Evolutionary conservation across 1,284 basidiomycete genomes (phyloP).

Genomic region (Cryptococcus sp.): DNA sequence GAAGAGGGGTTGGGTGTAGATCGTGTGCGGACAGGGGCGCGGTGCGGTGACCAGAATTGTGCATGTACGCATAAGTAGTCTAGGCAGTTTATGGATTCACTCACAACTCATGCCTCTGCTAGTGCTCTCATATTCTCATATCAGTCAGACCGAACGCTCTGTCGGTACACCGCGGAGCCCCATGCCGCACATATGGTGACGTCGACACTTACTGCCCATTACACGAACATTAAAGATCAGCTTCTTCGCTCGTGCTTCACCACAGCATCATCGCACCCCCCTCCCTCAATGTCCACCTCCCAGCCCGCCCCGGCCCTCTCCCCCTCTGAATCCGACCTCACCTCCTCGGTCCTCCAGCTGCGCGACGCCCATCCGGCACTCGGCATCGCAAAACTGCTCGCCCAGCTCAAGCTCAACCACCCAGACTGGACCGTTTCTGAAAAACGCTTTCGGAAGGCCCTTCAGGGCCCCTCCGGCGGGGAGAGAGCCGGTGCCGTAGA

Average conservation of each 20-base stretch:
- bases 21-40: too few species aligned
- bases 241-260: too few species aligned
- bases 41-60: neutral
- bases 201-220: too few species aligned
- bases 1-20: neutral
- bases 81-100: constrained; percentile 1
- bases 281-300: too few species aligned
- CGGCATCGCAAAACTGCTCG: constrained; percentile 68
- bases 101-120: neutral
- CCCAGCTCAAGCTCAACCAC: constrained; percentile 58
- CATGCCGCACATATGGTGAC: too few species aligned
- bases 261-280: too few species aligned
- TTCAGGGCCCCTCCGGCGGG: constrained; percentile 29
- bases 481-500: constrained; percentile 5
- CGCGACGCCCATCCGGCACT: constrained; percentile 60
- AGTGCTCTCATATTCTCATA: too few species aligned
- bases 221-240: too few species aligned
- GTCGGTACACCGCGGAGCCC: too few species aligned
- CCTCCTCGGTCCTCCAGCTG: constrained; percentile 49
- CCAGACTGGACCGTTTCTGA: constrained; percentile 74
- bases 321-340: constrained; percentile 54
- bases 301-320: neutral
- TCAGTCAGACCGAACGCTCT: too few species aligned
- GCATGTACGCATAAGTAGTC: constrained; percentile 7
- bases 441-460: constrained; percentile 68